Conservation (phyloP, 2,329 filamentous ascomycete species). For the Fusarium pseudonygamai region DNA sequence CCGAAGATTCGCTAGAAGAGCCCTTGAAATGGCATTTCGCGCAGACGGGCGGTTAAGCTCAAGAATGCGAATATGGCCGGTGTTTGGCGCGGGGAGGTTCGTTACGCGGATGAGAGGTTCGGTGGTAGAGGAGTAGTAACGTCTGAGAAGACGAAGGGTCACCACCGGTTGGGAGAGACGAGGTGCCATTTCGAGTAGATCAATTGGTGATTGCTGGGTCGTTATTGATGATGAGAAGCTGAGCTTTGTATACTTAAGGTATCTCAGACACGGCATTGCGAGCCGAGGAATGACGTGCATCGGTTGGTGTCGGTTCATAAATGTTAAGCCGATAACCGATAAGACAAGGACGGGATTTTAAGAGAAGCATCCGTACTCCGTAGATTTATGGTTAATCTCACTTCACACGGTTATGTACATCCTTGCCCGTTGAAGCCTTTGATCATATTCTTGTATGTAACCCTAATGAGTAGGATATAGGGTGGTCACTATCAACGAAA, state of each 20-base stretch:
- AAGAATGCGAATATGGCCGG: slow-evolving; percentile 87
- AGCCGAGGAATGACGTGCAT: slow-evolving; percentile 32
- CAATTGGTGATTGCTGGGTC: neutral
- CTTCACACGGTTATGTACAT: neutral
- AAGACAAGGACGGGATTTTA: slow-evolving; percentile 2
- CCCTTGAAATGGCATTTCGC: slow-evolving; percentile 89
- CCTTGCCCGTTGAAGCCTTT: neutral
- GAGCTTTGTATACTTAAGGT: neutral
- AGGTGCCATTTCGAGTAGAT: slow-evolving; percentile 45
- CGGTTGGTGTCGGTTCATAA: slow-evolving; percentile 34
- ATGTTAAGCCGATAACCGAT: slow-evolving; percentile 38
- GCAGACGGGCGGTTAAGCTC: slow-evolving; percentile 85
- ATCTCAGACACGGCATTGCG: neutral
- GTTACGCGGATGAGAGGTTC: slow-evolving; percentile 73
- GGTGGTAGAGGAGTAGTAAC: slow-evolving; percentile 56
- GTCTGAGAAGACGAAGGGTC: slow-evolving; percentile 34
- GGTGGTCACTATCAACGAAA: neutral
- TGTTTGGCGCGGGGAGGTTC: slow-evolving; percentile 78
- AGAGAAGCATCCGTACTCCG: neutral
- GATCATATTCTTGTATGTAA: too few relatives aligned
- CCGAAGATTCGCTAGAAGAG: slow-evolving; percentile 76
- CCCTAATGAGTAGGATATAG: too few relatives aligned
- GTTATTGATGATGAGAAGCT: neutral
- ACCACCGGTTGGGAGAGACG: slow-evolving; percentile 38
- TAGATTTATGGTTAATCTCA: slow-evolving; percentile 11